Evolutionary conservation across 163 green algal genomes (phyloP).

Genomic region (Scenedesmus sp.): DNA sequence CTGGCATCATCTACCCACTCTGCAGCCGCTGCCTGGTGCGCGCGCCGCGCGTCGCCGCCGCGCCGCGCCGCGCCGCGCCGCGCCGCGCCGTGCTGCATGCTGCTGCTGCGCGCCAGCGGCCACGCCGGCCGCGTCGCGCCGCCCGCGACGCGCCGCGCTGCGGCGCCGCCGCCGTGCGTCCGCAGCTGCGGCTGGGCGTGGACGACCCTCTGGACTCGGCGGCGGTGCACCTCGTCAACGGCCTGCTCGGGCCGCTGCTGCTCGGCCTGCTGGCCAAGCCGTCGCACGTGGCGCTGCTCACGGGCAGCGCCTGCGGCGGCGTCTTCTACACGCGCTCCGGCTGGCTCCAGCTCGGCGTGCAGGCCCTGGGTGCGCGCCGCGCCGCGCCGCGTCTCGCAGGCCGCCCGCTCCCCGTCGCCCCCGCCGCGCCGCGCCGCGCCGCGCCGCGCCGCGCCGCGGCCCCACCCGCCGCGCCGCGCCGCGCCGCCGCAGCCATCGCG

Average conservation of each 20-base stretch:
- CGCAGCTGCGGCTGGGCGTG: constrained; percentile 45
- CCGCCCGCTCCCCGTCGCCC: neutral
- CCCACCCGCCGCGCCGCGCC: neutral
- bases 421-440: neutral
- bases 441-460: too few relatives aligned
- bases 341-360: constrained; percentile 52
- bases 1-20: constrained; percentile 48
- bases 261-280: constrained; percentile 52
- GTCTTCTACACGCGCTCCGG: constrained; percentile 46
- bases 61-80: too few relatives aligned
- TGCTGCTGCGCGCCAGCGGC: neutral
- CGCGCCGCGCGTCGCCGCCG: too few relatives aligned
- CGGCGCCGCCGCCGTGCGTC: too few relatives aligned
- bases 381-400: too few relatives aligned
- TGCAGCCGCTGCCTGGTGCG: neutral
- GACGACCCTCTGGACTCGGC: constrained; percentile 62
- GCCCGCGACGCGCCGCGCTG: too few relatives aligned
- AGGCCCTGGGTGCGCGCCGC: constrained; percentile 44
- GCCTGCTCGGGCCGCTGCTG: constrained; percentile 50
- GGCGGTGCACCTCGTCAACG: constrained; percentile 53
- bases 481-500: constrained; percentile 25
- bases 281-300: constrained; percentile 48
- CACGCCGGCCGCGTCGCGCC: neutral
- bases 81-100: too few relatives aligned
- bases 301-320: constrained; percentile 45